These are phyloP conservation scores for Secale cereale DNA, from an alignment of 176 grass and related monocot genomes.

Conservation along the genomic window DNA sequence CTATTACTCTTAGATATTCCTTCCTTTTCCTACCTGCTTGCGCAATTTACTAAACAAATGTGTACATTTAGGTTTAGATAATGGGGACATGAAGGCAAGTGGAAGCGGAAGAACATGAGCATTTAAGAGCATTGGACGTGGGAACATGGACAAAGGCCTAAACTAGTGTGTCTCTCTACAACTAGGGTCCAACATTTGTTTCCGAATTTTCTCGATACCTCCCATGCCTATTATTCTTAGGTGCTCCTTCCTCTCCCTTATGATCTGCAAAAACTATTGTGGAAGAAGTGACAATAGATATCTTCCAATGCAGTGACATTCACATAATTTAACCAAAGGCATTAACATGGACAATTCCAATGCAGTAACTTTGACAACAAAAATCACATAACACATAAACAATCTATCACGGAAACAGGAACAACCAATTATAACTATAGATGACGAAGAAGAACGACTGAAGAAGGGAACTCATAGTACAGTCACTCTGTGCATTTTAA, in stretches of 20 bases:
- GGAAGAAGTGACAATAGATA: neutral
- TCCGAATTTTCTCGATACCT: constrained; percentile 2
- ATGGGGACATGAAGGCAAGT: neutral
- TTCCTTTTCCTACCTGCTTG: neutral
- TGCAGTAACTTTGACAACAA: neutral
- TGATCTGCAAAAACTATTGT: neutral
- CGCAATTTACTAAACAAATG: neutral
- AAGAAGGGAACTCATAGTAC: neutral
- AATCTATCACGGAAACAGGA: neutral
- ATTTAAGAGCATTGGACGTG: neutral
- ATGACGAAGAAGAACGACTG: neutral
- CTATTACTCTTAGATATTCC: constrained; percentile 1
- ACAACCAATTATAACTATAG: neutral
- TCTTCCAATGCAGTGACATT: neutral
- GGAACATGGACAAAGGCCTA: neutral
- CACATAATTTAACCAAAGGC: neutral
- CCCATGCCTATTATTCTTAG: neutral
- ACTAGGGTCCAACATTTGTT: neutral
- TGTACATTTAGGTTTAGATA: neutral
- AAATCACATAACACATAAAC: neutral
- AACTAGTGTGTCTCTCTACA: neutral
- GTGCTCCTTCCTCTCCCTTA: neutral
- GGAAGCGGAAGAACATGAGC: neutral
- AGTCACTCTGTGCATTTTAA: too few relatives aligned
- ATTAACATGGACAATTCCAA: neutral